Percentiles rank a stretch among this genome's conserved stretches.
phyloP scores from a whole-genome alignment of 352 stramenopile genomes.

The Thraustotheca clavata region DNA sequence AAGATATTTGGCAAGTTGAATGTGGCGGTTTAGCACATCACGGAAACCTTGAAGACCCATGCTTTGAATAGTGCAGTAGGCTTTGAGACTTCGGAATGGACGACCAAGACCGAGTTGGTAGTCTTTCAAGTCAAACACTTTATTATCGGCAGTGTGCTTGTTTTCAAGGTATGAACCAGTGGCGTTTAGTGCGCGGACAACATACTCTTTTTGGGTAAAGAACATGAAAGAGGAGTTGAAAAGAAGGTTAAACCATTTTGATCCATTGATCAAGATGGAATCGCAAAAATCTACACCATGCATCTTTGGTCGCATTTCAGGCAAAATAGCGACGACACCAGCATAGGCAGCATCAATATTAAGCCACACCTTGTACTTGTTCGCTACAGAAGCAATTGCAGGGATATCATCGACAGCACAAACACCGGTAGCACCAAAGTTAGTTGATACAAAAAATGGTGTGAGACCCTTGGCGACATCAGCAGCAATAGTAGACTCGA shows the following conservation, averaged over 20 bases:
- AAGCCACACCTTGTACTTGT: conserved; percentile 41
- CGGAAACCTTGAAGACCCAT: conserved; percentile 51
- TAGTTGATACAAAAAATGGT: conserved; percentile 54
- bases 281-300: conserved; percentile 49
- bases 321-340: conserved; percentile 39
- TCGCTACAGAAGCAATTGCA: conserved; percentile 31
- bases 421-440: conserved; percentile 52
- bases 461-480: conserved; percentile 40
- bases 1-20: conserved; percentile 36
- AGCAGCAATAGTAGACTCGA: neutral
- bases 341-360: conserved; percentile 61
- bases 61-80: conserved; percentile 60
- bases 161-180: conserved; percentile 68
- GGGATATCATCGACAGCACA: conserved; percentile 46
- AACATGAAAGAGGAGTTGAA: conserved; percentile 60
- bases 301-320: conserved; percentile 43
- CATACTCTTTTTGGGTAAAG: conserved; percentile 43
- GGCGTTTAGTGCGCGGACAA: conserved; percentile 46
- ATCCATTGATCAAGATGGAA: conserved; percentile 60
- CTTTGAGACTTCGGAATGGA: conserved; percentile 59
- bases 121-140: conserved; percentile 56
- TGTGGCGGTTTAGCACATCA: conserved; percentile 41
- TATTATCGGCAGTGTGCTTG: conserved; percentile 39
- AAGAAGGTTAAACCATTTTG: conserved; percentile 68
- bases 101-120: conserved; percentile 66